A percentile compares a stretch with the other conserved stretches of the same genome.
Evolutionary conservation across 352 stramenopile genomes (phyloP).

Genomic region (Pythium vanterpoolii): DNA sequence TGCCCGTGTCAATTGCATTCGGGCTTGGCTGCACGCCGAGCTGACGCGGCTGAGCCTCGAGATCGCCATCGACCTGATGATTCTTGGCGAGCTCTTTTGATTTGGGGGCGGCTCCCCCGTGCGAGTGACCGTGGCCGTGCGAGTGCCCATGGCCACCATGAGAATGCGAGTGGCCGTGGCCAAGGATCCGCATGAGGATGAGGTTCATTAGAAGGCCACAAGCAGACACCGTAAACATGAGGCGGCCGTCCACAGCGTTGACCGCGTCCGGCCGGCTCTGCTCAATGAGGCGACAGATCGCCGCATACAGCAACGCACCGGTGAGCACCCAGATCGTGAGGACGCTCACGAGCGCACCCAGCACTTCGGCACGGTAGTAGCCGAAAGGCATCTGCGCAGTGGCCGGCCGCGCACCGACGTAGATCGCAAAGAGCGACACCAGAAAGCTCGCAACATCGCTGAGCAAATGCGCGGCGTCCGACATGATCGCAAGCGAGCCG

Average conservation of each 20-base stretch:
- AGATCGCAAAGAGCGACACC: constrained; percentile 82
- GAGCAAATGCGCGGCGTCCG: constrained; percentile 77
- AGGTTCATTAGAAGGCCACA: constrained; percentile 96
- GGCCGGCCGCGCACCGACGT: constrained; percentile 52
- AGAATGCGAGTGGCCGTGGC: constrained; percentile 55
- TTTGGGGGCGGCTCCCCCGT: constrained; percentile 17
- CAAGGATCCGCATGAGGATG: constrained; percentile 90
- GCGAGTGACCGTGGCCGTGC: constrained; percentile 33
- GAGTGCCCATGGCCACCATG: constrained; percentile 42
- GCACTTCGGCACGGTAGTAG: constrained; percentile 95
- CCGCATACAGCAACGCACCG: constrained; percentile 88
- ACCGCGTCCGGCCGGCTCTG: constrained; percentile 33
- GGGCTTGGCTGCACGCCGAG: constrained; percentile 38
- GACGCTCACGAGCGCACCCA: constrained; percentile 94
- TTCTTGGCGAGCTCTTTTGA: constrained; percentile 22
- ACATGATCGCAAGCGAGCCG: constrained; percentile 95
- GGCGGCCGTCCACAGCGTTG: constrained; percentile 86
- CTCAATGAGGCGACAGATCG: constrained; percentile 78
- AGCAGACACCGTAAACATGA: constrained; percentile 94
- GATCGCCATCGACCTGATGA: constrained; percentile 21
- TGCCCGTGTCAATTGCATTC: constrained; percentile 36
- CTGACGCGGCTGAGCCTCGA: constrained; percentile 20
- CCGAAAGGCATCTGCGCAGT: constrained; percentile 89
- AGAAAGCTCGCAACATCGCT: constrained; percentile 79
- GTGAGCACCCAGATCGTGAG: constrained; percentile 94